Percentiles rank a stretch among this genome's conserved stretches.
Conservation (phyloP, 2,329 filamentous ascomycete species). For the Metarhizium brunneum region DNA sequence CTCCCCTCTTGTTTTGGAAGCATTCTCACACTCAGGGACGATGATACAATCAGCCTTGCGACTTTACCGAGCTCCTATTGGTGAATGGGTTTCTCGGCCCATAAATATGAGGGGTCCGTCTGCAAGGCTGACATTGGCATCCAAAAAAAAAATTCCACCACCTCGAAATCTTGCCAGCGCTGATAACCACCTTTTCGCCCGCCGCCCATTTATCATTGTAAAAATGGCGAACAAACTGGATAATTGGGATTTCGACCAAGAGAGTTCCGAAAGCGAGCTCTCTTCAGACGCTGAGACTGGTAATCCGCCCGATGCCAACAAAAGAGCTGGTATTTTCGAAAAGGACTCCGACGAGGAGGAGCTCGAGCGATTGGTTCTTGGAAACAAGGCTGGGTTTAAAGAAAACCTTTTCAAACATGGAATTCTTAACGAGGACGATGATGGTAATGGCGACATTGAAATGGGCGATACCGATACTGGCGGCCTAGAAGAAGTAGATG, state of each 20-base stretch:
- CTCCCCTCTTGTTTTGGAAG: too few species aligned
- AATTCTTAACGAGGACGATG: slow-evolving; percentile 26
- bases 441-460: slow-evolving; percentile 23
- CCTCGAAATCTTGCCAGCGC: slow-evolving; percentile 11
- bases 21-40: background rate
- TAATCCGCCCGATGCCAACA: slow-evolving; percentile 17
- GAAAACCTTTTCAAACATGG: slow-evolving; percentile 52
- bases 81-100: background rate
- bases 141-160: slow-evolving; percentile 25
- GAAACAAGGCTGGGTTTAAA: slow-evolving; percentile 74
- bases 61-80: background rate
- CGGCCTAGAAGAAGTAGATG: slow-evolving; percentile 56
- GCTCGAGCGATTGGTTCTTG: slow-evolving; percentile 81
- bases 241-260: slow-evolving; percentile 16
- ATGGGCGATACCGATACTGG: slow-evolving; percentile 32
- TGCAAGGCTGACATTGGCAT: slow-evolving; percentile 20
- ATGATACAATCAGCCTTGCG: background rate
- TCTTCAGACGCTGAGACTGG: slow-evolving; percentile 20
- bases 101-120: background rate
- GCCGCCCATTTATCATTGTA: slow-evolving; percentile 1
- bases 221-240: slow-evolving; percentile 23
- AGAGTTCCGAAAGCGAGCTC: slow-evolving; percentile 20
- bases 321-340: slow-evolving; percentile 31
- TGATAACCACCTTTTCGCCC: background rate
- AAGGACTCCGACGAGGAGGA: slow-evolving; percentile 80